phyloP scores from a whole-genome alignment of 805 yeast species.

The Lipomyces yamadae region DNA sequence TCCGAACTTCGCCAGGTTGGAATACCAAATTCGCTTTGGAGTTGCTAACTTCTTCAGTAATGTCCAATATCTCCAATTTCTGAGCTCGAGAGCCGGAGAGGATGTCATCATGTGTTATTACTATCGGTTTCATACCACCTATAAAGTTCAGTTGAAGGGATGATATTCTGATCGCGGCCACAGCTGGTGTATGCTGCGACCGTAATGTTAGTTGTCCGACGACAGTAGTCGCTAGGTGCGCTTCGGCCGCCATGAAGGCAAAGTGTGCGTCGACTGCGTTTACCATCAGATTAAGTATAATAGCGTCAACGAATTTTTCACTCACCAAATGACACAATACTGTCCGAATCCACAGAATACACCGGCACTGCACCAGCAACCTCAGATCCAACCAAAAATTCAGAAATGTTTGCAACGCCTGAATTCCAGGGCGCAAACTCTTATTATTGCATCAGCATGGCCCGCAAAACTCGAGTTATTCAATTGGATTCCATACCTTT shows the following conservation, averaged over 20 bases:
- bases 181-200: constrained; percentile 21
- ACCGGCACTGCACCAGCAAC: not conserved
- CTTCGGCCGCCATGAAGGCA: constrained; percentile 26
- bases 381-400: constrained; percentile 12
- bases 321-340: constrained; percentile 23
- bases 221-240: constrained; percentile 19
- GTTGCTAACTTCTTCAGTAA: constrained; percentile 10
- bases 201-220: constrained; percentile 23
- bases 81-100: constrained; percentile 3
- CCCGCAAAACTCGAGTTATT: not conserved
- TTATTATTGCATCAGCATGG: not conserved
- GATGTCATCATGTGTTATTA: constrained; percentile 16
- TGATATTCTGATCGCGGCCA: constrained; percentile 15
- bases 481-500: not conserved
- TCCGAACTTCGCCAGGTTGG: constrained; percentile 30
- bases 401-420: constrained; percentile 12
- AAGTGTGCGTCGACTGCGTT: constrained; percentile 23
- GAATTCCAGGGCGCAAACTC: constrained; percentile 24
- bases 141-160: constrained; percentile 20
- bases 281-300: not conserved
- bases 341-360: constrained; percentile 18
- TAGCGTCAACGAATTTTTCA: not conserved
- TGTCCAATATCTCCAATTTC: constrained; percentile 10
- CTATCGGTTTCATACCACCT: constrained; percentile 26
- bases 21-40: constrained; percentile 39